phyloP scores from a whole-genome alignment of 2,329 filamentous ascomycete species.

The Thielaviopsis euricoi region DNA sequence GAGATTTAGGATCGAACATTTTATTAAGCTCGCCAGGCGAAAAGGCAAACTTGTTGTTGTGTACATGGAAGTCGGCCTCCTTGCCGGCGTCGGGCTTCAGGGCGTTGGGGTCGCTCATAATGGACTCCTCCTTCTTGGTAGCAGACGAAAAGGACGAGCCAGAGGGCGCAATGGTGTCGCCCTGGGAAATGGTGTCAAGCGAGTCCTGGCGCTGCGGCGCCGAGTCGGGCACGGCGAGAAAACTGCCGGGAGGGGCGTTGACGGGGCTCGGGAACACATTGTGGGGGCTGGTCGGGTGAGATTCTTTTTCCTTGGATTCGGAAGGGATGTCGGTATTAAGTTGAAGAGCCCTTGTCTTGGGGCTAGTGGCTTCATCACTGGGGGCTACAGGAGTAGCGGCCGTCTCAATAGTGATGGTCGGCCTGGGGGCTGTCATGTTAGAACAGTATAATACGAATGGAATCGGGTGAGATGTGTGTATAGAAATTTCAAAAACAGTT shows the following conservation, averaged over 20 bases:
- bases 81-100: conserved; percentile 61
- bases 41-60: conserved; percentile 74
- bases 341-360: conserved; percentile 24
- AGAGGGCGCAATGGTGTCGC: conserved; percentile 40
- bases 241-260: conserved; percentile 25
- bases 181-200: conserved; percentile 43
- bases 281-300: conserved; percentile 53
- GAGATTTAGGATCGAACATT: conserved; percentile 75
- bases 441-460: background rate
- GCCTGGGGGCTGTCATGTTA: conserved; percentile 20
- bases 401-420: conserved; percentile 39
- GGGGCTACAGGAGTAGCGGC: conserved; percentile 25
- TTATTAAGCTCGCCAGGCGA: conserved; percentile 71
- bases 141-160: conserved; percentile 28
- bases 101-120: conserved; percentile 51
- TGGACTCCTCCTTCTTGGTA: conserved; percentile 26
- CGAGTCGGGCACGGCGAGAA: conserved; percentile 53
- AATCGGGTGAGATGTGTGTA: background rate
- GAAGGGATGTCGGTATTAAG: conserved; percentile 27
- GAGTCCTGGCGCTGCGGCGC: conserved; percentile 53
- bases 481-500: background rate
- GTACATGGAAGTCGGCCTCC: conserved; percentile 58
- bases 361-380: conserved; percentile 25
- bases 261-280: conserved; percentile 46
- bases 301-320: conserved; percentile 29